These are phyloP conservation scores for Pulicaria dysenterica DNA, from an alignment of 129 eudicot species.

Conservation along the genomic window DNA sequence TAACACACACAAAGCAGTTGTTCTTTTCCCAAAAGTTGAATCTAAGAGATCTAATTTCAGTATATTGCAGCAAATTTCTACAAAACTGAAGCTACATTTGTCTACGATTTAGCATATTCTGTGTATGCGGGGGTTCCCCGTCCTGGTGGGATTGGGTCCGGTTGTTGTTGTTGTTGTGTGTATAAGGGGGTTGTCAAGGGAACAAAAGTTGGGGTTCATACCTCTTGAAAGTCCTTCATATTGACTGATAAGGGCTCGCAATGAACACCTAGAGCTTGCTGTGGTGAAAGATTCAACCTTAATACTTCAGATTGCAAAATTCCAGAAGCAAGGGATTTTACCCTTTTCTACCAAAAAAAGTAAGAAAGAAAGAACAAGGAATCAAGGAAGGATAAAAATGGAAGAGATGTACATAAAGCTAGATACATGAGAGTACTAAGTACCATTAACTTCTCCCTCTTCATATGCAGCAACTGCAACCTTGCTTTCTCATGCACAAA, in stretches of 20 bases:
- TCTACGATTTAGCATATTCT: neutral
- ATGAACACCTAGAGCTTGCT: neutral
- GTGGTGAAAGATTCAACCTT: conserved; percentile 32
- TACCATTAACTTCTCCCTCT: conserved; percentile 67
- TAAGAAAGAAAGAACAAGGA: neutral
- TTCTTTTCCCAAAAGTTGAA: neutral
- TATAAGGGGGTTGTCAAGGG: too few species aligned
- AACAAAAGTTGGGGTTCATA: conserved; percentile 24
- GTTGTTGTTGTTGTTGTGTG: too few species aligned
- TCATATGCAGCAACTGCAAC: conserved; percentile 58
- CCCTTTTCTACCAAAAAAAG: conserved; percentile 56
- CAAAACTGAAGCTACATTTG: neutral
- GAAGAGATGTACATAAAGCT: neutral
- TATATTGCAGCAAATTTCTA: too few species aligned
- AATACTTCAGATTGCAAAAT: conserved; percentile 57
- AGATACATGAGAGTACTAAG: conserved; percentile 16
- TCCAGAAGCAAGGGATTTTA: conserved; percentile 49
- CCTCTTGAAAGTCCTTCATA: conserved; percentile 47
- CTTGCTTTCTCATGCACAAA: conserved; percentile 60
- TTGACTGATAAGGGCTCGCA: conserved; percentile 12
- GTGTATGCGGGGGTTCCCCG: neutral
- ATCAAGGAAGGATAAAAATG: neutral
- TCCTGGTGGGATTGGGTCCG: too few species aligned
- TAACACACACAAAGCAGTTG: neutral
- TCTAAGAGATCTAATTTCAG: too few species aligned